Percentiles rank a stretch among this genome's conserved stretches.
Conservation (phyloP, 1,284 basidiomycete genomes). For the Coniferiporia weirii region DNA sequence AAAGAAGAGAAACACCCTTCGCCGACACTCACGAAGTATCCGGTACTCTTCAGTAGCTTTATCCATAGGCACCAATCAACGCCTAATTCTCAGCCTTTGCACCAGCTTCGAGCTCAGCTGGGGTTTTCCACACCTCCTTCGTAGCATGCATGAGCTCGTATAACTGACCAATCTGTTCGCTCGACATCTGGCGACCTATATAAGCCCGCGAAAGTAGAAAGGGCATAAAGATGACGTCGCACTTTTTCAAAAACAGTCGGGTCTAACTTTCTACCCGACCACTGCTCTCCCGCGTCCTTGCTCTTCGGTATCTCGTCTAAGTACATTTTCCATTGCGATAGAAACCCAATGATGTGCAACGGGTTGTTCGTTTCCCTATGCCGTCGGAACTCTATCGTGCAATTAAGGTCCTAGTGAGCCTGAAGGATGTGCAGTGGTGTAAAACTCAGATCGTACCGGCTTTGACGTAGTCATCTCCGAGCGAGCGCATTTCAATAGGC, state of each 20-base stretch:
- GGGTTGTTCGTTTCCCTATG: slow-evolving; percentile 81
- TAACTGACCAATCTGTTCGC: slow-evolving; percentile 86
- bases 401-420: neutral
- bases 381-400: slow-evolving; percentile 68
- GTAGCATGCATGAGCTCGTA: slow-evolving; percentile 91
- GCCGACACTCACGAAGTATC: neutral
- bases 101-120: slow-evolving; percentile 29
- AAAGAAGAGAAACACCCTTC: too few relatives aligned
- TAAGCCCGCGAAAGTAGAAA: neutral
- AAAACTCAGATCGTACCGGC: slow-evolving; percentile 44
- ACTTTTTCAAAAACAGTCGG: slow-evolving; percentile 78
- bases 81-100: neutral
- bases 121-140: slow-evolving; percentile 76
- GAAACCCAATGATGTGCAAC: slow-evolving; percentile 85
- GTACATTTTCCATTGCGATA: slow-evolving; percentile 91
- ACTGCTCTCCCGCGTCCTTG: slow-evolving; percentile 36
- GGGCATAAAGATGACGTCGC: slow-evolving; percentile 18
- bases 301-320: slow-evolving; percentile 63
- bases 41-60: neutral
- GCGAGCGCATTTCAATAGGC: slow-evolving; percentile 74
- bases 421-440: neutral
- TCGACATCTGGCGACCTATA: slow-evolving; percentile 59
- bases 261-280: slow-evolving; percentile 70
- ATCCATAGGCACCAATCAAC: neutral
- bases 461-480: slow-evolving; percentile 89